These are phyloP conservation scores for Apophysomyces ossiformis DNA, from an alignment of 371 early-diverging fungal species.

Conservation along the genomic window DNA sequence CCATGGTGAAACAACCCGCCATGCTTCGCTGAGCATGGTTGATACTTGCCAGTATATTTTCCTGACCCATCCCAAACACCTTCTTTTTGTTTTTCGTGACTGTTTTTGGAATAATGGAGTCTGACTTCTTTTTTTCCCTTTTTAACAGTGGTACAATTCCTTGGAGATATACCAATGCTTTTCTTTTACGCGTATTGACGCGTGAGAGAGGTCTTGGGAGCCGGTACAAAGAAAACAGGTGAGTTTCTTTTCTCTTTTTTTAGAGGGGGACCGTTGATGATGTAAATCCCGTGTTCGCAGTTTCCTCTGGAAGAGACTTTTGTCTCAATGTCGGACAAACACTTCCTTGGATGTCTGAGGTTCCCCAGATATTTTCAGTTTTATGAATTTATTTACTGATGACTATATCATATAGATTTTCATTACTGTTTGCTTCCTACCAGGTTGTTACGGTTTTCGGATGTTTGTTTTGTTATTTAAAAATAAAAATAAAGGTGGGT, in stretches of 20 bases:
- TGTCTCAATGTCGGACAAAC: constrained; percentile 26
- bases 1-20: constrained; percentile 38
- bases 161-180: neutral
- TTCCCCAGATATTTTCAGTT: constrained; percentile 5
- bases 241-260: constrained; percentile 13
- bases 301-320: constrained; percentile 31
- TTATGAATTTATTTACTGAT: constrained; percentile 3
- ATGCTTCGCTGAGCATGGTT: constrained; percentile 36
- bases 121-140: neutral
- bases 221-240: constrained; percentile 4
- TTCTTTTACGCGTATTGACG: neutral
- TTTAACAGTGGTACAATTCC: constrained; percentile 3
- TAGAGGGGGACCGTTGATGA: constrained; percentile 21
- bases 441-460: constrained; percentile 29
- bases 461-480: constrained; percentile 25
- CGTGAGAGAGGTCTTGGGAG: neutral
- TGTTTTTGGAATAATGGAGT: neutral
- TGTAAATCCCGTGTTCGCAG: constrained; percentile 42
- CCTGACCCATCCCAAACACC: constrained; percentile 19
- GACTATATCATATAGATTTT: constrained; percentile 16
- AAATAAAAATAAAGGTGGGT: constrained; percentile 11
- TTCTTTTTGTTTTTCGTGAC: neutral
- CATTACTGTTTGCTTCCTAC: neutral
- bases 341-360: constrained; percentile 44
- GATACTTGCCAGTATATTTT: constrained; percentile 41